Conservation (phyloP, 345 rosid genomes). For the Moringa oleifera region DNA sequence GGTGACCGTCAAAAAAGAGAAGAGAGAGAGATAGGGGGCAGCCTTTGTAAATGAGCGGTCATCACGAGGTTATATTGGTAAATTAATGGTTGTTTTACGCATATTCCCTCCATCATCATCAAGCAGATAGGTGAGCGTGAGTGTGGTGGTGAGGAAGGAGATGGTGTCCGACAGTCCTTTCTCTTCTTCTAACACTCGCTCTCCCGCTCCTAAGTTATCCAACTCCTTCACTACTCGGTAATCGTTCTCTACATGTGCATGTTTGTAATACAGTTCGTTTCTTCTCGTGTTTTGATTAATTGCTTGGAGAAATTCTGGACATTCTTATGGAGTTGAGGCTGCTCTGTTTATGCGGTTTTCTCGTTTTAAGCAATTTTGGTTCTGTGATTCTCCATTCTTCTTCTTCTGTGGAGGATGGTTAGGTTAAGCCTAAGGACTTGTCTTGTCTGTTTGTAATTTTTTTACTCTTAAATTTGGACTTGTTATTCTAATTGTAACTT, state of each 20-base stretch:
- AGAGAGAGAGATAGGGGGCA: not conserved
- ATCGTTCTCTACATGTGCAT: not conserved
- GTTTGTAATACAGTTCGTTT: not conserved
- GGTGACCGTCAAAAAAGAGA: not conserved
- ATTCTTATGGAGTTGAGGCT: no score
- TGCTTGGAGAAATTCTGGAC: not conserved
- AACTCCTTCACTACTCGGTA: slow-evolving; percentile 54
- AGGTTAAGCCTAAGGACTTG: not conserved
- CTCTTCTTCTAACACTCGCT: slow-evolving; percentile 26
- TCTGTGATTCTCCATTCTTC: no score
- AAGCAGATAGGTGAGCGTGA: not conserved
- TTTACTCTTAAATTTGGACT: not conserved
- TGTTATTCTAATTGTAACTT: not conserved
- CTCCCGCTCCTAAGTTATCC: slow-evolving; percentile 33
- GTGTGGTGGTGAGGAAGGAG: not conserved
- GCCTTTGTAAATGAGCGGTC: slow-evolving; percentile 7
- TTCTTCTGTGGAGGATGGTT: not conserved
- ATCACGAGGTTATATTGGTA: slow-evolving; percentile 8
- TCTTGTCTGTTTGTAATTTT: not conserved
- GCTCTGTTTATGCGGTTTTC: no score
- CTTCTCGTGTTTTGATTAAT: not conserved
- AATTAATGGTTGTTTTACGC: not conserved
- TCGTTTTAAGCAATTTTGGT: not conserved
- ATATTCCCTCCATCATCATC: slow-evolving; percentile 4
- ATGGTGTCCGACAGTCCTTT: slow-evolving; percentile 26